Percentiles rank a stretch among this genome's conserved stretches.
Conservation (phyloP, 2,329 filamentous ascomycete species). For the Aureobasidium sp. region DNA sequence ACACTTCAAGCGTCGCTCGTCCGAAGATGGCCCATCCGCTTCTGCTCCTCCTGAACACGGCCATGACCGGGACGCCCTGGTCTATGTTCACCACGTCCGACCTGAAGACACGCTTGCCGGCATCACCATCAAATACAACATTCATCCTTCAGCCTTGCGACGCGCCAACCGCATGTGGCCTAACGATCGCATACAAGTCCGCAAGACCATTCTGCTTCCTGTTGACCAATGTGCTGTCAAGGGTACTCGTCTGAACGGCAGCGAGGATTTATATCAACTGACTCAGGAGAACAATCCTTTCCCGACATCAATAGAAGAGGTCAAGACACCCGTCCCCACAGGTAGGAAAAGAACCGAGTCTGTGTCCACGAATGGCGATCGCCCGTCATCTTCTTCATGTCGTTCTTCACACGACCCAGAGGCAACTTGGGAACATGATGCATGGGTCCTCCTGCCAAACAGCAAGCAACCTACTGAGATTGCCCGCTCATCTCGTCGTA, state of each 20-base stretch:
- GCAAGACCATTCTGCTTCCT: constrained; percentile 74
- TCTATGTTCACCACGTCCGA: constrained; percentile 83
- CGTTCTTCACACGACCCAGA: constrained; percentile 47
- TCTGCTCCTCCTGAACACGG: constrained; percentile 49
- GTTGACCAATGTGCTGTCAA: constrained; percentile 85
- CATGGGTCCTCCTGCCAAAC: constrained; percentile 78
- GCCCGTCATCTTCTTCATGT: constrained; percentile 30
- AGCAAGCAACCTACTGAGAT: constrained; percentile 71
- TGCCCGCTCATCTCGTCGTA: constrained; percentile 69
- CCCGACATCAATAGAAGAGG: constrained; percentile 14
- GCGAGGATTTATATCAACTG: constrained; percentile 28
- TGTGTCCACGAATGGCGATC: constrained; percentile 29
- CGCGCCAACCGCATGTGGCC: constrained; percentile 94
- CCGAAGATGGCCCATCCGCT: constrained; percentile 51
- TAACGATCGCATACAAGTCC: constrained; percentile 79
- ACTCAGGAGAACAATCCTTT: constrained; percentile 12
- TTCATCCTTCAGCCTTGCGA: constrained; percentile 71
- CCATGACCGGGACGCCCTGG: constrained; percentile 67
- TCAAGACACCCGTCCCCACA: constrained; percentile 18
- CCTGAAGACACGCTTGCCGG: constrained; percentile 83
- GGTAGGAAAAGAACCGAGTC: constrained; percentile 28
- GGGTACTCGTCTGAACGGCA: constrained; percentile 51
- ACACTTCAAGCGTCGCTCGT: constrained; percentile 58
- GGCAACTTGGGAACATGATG: constrained; percentile 74
- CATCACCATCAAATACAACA: constrained; percentile 83